A percentile compares a stretch with the other conserved stretches of the same genome.
phyloP scores from a whole-genome alignment of 257 asterid species.

The Gynochthodes officinalis region DNA sequence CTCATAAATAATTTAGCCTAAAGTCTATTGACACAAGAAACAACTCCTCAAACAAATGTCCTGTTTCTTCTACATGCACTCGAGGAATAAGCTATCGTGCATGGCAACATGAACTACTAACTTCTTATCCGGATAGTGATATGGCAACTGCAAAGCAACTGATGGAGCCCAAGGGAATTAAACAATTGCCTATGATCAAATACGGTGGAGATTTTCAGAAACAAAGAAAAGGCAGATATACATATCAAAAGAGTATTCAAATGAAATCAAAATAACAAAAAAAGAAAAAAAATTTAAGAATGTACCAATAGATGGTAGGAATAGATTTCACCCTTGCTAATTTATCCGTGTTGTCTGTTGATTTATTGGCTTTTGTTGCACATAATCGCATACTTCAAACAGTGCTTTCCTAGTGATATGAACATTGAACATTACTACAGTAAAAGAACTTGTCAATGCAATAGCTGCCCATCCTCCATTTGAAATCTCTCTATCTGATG shows the following conservation, averaged over 20 bases:
- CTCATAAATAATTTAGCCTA: no score
- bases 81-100: slow-evolving; percentile 77
- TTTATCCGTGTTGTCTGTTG: neutral
- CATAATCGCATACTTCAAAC: no score
- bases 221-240: slow-evolving; percentile 49
- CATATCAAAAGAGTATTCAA: neutral
- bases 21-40: no score
- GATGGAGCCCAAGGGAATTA: slow-evolving; percentile 94
- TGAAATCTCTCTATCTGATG: no score
- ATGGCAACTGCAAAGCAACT: slow-evolving; percentile 85
- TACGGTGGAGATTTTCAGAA: slow-evolving; percentile 54
- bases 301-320: neutral
- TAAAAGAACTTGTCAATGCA: no score
- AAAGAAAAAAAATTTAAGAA: neutral
- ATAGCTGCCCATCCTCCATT: no score
- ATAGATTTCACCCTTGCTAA: neutral
- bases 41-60: slow-evolving; percentile 41
- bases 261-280: neutral
- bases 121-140: slow-evolving; percentile 86
- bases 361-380: slow-evolving; percentile 10
- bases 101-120: slow-evolving; percentile 67
- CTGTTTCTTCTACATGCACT: slow-evolving; percentile 74
- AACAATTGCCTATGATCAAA: slow-evolving; percentile 83
- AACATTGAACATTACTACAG: no score
- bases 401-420: no score